These are phyloP conservation scores for Carex arenaria DNA, from an alignment of 202 grass and related monocot species.

Conservation along the genomic window DNA sequence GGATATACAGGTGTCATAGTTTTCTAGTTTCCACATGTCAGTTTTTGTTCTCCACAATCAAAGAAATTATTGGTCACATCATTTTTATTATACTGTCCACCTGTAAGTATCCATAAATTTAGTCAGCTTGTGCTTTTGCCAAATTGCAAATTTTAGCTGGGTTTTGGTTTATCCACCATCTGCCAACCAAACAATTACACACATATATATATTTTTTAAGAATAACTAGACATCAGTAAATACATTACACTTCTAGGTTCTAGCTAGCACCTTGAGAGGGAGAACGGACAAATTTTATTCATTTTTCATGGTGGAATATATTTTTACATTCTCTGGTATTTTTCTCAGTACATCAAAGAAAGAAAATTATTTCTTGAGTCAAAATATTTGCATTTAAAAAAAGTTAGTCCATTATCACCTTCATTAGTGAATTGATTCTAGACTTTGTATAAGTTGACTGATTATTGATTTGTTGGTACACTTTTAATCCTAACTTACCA, in stretches of 20 bases:
- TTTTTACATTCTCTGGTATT: neutral
- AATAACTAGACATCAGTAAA: neutral
- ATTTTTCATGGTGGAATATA: neutral
- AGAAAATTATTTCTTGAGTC: neutral
- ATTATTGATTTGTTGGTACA: neutral
- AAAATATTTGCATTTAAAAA: neutral
- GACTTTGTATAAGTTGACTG: neutral
- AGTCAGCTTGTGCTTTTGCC: neutral
- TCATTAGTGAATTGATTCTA: neutral
- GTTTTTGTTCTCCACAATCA: neutral
- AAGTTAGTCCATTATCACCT: neutral
- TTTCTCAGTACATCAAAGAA: neutral
- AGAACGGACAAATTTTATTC: neutral
- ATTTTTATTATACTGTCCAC: neutral
- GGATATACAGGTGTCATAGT: neutral
- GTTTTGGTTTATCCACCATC: neutral
- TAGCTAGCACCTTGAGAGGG: neutral
- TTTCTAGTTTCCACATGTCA: neutral
- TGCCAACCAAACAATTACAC: slow-evolving; percentile 6
- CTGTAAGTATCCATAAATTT: neutral
- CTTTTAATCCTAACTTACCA: neutral
- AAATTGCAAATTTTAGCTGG: slow-evolving; percentile 15
- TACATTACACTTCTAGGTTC: neutral
- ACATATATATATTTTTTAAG: no score
- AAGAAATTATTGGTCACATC: neutral